Base-by-base conservation (phyloP, 148 eudicot species). In the Fagopyrum esculentum region DNA sequence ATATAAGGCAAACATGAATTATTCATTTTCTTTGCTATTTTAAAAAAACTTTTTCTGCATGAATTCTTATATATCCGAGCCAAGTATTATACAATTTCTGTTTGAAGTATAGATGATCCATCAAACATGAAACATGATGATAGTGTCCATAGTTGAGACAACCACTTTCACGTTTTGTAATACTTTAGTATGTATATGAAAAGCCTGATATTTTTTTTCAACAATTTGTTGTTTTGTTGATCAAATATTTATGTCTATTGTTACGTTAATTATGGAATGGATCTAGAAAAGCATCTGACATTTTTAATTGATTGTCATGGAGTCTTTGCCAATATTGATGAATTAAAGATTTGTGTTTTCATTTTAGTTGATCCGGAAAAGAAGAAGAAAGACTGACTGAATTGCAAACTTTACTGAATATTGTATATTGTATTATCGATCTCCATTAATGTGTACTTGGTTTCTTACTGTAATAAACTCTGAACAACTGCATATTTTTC, bases 231-330 rank as follows among this genome's bases (percentile, higher is more conserved):
- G 46, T 11, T 76, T 16, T 17, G 7, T 51, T 19, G 40, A 26
- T 71, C 52, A 73, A 48, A 60, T 69, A 15, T 56, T 51, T 3
- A 45, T 57, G 10, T 70, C 68, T 64, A 64, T 46, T 82, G 40
- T 71, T 74, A 91, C 93, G 96, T 91, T 79, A 89, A 89, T 77
- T 83, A 83, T 83, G 93, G 87, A 74, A 72, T 55, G 26, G 82
- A 86, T 30, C n/a, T 82, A 77, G 93, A 86, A 74, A 82, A 76
- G 73, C 85, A 89, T 74, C 84, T 91, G 70, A 75, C 82, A n/a
- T 91, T 91, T 80, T 76, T 89, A 35, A 77, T 84, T 70, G 88
- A 85, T 29, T 89, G 97, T 43, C 93, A 93, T 74, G 93, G 85
- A 83, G 86, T 91, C 72, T 87, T 91, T 76, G 79, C 85, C 49